These are phyloP conservation scores for Flaveria ramosissima DNA, from an alignment of 129 eudicot genomes.

Conservation along the genomic window DNA sequence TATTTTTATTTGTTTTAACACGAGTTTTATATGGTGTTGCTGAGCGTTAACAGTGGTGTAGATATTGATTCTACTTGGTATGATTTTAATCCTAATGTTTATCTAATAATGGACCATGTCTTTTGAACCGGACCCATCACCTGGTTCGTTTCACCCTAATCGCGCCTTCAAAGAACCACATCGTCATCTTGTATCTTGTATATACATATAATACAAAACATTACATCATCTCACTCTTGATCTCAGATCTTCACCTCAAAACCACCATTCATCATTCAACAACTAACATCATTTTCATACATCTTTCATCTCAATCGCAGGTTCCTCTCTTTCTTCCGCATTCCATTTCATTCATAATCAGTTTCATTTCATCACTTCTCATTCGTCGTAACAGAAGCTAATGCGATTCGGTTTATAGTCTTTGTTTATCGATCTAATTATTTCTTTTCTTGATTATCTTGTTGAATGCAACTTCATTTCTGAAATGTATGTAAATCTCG, in stretches of 20 bases:
- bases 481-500: background rate
- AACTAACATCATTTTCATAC: background rate
- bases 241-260: background rate
- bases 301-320: background rate
- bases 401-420: background rate
- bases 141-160: constrained; percentile 4
- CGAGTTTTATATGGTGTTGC: no score
- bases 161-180: background rate
- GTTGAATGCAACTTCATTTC: background rate
- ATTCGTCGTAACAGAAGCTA: background rate
- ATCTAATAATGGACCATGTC: background rate
- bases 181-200: background rate
- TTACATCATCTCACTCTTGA: background rate
- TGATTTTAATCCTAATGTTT: no score
- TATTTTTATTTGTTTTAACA: no score
- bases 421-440: background rate
- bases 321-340: background rate
- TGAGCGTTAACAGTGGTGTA: no score
- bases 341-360: background rate
- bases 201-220: no score
- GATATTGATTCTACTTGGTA: no score
- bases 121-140: background rate
- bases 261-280: background rate
- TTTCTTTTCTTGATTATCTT: background rate
- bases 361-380: background rate